Conservation (phyloP, 257 asterid species). For the Nyctanthes arbortristis region DNA sequence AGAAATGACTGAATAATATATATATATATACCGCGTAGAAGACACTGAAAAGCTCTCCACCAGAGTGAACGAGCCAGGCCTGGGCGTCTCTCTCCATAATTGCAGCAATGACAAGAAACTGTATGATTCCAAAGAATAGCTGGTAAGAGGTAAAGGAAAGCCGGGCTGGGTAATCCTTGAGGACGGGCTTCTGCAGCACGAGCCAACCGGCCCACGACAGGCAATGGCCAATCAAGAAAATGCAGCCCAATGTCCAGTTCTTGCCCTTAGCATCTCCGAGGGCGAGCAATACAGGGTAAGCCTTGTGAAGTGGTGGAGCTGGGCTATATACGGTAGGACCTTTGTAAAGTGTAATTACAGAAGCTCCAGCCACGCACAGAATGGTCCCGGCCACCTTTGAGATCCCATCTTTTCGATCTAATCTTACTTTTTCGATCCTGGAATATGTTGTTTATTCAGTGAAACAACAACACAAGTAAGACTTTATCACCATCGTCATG, state of each 20-base stretch:
- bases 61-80: slow-evolving; percentile 85
- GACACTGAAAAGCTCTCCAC: slow-evolving; percentile 85
- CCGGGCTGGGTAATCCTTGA: slow-evolving; percentile 84
- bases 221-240: slow-evolving; percentile 88
- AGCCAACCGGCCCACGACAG: slow-evolving; percentile 97
- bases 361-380: slow-evolving; percentile 90
- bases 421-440: slow-evolving; percentile 84
- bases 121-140: slow-evolving; percentile 81
- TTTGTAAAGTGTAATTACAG: slow-evolving; percentile 84
- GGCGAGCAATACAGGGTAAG: slow-evolving; percentile 22
- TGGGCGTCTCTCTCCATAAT: slow-evolving; percentile 69
- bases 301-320: slow-evolving; percentile 36
- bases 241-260: slow-evolving; percentile 87
- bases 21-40: slow-evolving; percentile 93
- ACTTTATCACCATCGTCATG: no score
- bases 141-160: slow-evolving; percentile 88
- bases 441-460: no score
- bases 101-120: slow-evolving; percentile 77
- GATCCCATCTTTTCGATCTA: slow-evolving; percentile 82
- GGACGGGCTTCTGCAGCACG: slow-evolving; percentile 85
- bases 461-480: no score
- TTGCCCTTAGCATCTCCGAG: slow-evolving; percentile 73
- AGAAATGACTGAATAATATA: no score
- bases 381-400: slow-evolving; percentile 74
- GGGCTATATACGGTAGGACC: slow-evolving; percentile 96